Evolutionary conservation across 305 asterid genomes (phyloP), one percentile per base, ranked within the genome.

Genomic region (Ilex paraguariensis): DNA sequence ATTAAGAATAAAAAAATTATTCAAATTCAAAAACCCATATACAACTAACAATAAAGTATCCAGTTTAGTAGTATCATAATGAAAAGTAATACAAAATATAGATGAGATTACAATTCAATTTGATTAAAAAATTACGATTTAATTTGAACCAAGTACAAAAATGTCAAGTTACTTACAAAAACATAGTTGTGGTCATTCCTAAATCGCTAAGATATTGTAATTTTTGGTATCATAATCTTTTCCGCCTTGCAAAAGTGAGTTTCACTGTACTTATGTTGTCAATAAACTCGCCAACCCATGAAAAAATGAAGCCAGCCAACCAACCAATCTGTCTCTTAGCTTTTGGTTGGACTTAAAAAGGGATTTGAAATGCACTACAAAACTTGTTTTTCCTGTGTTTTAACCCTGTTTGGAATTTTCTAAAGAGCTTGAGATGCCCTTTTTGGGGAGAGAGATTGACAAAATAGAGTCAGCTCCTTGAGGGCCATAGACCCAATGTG

Each of bases 401-500:
- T 84, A 88, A 78, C 69, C 67, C 62, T 64, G 28, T 59, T 84
- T 86, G 91, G 88, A 83, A 73, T 54, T 65, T 77, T 68, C 79
- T 73, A 51, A 67, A 12, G n/a, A 53, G 33, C 74, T 62, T 52
- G 63, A 74, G 77, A 86, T 83, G 56, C 89, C 70, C 39, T 72
- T 58, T 32, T 49, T 61, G 48, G 51, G 9, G 36, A 56, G 11
- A 68, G 59, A 66, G 15, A 60, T 55, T 21, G 51, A 55, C 55
- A 36, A 21, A 21, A 42, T 7, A 60, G 70, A 70, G 74, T 73
- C 70, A 67, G 81, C 74, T 71, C 76, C 68, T 75, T 58, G 64
- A 62, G 66, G 49, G 61, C 32, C 61, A 62, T 59, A 54, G 51
- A 31, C 36, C 39, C 60, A 52, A 45, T 56, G 36, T 54, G 65